Conservation (phyloP, 805 yeast species). For the Cyberlindnera xylosilytica region DNA sequence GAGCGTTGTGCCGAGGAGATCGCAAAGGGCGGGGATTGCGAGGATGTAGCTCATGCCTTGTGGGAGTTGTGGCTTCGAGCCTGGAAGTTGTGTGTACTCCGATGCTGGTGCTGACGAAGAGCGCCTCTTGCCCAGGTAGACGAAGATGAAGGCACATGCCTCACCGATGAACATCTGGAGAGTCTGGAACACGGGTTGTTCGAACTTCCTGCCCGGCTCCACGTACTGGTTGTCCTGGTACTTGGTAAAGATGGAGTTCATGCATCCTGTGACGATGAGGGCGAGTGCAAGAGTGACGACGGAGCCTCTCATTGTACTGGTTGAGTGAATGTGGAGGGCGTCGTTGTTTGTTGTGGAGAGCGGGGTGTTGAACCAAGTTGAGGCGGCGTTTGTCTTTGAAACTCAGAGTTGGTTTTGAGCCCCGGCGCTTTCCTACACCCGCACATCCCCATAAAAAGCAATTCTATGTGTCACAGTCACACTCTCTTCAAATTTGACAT, state of each 20-base stretch:
- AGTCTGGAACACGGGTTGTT: conserved; percentile 78
- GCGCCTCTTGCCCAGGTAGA: conserved; percentile 23
- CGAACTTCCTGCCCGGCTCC: conserved; percentile 47
- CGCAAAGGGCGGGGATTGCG: conserved; percentile 68
- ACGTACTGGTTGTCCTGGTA: conserved; percentile 76
- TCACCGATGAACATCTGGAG: conserved; percentile 83
- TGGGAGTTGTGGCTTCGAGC: conserved; percentile 19
- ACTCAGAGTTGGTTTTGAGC: no score
- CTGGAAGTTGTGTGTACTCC: conserved; percentile 4
- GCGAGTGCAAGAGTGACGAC: conserved; percentile 34
- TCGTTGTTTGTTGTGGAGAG: not conserved
- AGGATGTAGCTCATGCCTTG: conserved; percentile 33
- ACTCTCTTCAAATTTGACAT: no score
- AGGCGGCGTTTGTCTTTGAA: not conserved
- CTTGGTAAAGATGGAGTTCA: conserved; percentile 72
- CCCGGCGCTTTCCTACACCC: not conserved
- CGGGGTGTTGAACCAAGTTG: not conserved
- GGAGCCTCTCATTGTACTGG: conserved; percentile 13
- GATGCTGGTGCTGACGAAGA: not conserved
- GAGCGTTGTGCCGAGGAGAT: conserved; percentile 68
- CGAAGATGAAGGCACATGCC: conserved; percentile 44
- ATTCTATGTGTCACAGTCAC: conserved; percentile 6
- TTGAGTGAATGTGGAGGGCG: not conserved
- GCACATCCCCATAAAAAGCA: conserved; percentile 1
- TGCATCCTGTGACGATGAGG: conserved; percentile 64